These are phyloP conservation scores for Fusarium fracticaudum DNA, from an alignment of 2,329 filamentous ascomycete genomes.

Conservation along the genomic window DNA sequence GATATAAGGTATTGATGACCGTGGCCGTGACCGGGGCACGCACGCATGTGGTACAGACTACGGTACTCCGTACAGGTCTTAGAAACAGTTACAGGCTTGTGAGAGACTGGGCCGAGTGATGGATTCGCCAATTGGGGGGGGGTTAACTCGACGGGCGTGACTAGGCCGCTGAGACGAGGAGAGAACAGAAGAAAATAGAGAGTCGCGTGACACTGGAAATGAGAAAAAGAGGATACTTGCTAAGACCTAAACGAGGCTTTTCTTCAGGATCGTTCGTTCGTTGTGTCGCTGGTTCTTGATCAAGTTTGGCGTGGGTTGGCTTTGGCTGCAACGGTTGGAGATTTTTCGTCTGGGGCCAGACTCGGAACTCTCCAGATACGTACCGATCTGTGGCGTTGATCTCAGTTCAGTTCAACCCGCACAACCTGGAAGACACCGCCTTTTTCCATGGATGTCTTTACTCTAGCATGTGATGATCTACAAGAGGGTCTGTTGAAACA, in stretches of 20 bases:
- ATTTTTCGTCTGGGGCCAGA: conserved; percentile 30
- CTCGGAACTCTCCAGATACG: conserved; percentile 28
- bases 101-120: conserved; percentile 35
- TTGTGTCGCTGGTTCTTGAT: conserved; percentile 19
- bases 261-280: background rate
- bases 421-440: conserved; percentile 25
- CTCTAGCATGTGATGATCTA: conserved; percentile 29
- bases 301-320: conserved; percentile 30
- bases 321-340: conserved; percentile 16
- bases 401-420: background rate
- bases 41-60: conserved; percentile 31
- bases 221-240: conserved; percentile 18
- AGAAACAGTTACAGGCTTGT: conserved; percentile 22
- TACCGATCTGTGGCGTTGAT: conserved; percentile 28
- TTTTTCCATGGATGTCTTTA: conserved; percentile 15
- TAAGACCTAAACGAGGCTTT: conserved; percentile 15
- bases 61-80: conserved; percentile 14
- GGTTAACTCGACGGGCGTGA: conserved; percentile 2
- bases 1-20: conserved; percentile 38
- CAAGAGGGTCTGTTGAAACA: background rate
- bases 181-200: background rate
- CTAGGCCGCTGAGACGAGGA: conserved; percentile 16
- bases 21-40: conserved; percentile 38
- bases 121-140: background rate
- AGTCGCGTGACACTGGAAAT: conserved; percentile 39